These are phyloP conservation scores for Diaporthe aspalathi DNA, from an alignment of 2,329 filamentous ascomycete species.

Conservation along the genomic window DNA sequence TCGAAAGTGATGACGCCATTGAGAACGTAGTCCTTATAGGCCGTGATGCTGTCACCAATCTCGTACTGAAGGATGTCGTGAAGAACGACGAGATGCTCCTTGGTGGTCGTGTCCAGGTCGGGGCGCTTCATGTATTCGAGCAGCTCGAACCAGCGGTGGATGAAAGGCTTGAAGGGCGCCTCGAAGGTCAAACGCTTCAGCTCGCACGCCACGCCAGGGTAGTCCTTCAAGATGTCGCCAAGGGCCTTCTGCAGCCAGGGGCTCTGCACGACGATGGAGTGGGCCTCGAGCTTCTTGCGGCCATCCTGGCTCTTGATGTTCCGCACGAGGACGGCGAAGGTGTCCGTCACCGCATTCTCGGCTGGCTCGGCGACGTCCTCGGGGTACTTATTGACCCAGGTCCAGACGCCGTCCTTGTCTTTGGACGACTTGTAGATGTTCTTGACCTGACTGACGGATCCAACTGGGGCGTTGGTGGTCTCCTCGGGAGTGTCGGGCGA, in stretches of 20 bases:
- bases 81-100: conserved; percentile 60
- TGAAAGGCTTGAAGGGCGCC: conserved; percentile 71
- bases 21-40: conserved; percentile 61
- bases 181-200: conserved; percentile 71
- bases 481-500: conserved; percentile 1
- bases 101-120: conserved; percentile 56
- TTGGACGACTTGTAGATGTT: conserved; percentile 56
- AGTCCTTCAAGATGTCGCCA: conserved; percentile 60
- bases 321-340: conserved; percentile 70
- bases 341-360: conserved; percentile 71
- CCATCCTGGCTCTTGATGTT: conserved; percentile 69
- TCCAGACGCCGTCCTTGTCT: conserved; percentile 61
- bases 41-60: conserved; percentile 61
- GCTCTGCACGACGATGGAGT: conserved; percentile 74
- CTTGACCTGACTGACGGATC: conserved; percentile 54
- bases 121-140: conserved; percentile 53
- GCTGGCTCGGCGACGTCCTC: conserved; percentile 65
- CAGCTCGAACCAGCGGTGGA: conserved; percentile 72
- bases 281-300: conserved; percentile 68
- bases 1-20: conserved; percentile 66
- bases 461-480: conserved; percentile 42
- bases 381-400: conserved; percentile 68
- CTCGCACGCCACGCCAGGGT: conserved; percentile 69
- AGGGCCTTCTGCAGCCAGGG: conserved; percentile 69
- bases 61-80: conserved; percentile 61